These are phyloP conservation scores for Hortaea werneckii DNA, from an alignment of 2,329 filamentous ascomycete species.

Conservation along the genomic window DNA sequence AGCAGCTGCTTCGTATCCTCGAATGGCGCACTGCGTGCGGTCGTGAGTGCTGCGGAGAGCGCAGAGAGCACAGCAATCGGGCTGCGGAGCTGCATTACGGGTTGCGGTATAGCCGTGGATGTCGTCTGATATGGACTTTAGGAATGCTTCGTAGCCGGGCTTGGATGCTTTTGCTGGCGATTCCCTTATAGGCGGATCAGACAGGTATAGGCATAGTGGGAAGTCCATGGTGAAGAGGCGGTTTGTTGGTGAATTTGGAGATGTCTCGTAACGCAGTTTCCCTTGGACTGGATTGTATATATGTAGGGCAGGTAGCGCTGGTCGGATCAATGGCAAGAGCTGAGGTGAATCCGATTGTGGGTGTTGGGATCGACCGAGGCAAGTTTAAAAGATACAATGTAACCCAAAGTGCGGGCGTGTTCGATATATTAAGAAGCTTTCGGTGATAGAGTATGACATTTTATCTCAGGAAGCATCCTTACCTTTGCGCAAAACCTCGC, in stretches of 20 bases:
- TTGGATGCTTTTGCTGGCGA: not conserved
- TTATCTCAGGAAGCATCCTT: not conserved
- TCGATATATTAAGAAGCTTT: not conserved
- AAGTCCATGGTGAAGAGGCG: conserved; percentile 5
- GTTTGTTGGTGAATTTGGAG: not conserved
- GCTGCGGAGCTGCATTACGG: not conserved
- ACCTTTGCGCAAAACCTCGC: not conserved
- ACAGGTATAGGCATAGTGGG: conserved; percentile 3
- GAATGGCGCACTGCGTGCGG: not conserved
- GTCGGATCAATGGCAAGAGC: not conserved
- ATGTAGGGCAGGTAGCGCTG: not conserved
- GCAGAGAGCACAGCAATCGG: not conserved
- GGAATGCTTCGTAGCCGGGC: conserved; percentile 16
- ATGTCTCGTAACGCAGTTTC: not conserved
- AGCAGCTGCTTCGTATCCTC: conserved; percentile 2
- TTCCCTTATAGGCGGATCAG: not conserved
- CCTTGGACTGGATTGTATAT: not conserved
- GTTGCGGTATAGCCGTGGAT: conserved; percentile 13
- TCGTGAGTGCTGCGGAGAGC: not conserved
- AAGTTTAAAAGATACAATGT: too few species aligned
- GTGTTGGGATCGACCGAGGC: too few species aligned
- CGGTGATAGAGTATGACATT: not conserved
- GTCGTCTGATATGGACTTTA: conserved; percentile 17
- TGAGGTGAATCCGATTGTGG: not conserved
- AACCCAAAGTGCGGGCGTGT: not conserved